A percentile compares a stretch with the other conserved stretches of the same genome.
Evolutionary conservation across 1,139 yeast genomes (phyloP).

Genomic region (Magnusiomyces tetraspermus): DNA sequence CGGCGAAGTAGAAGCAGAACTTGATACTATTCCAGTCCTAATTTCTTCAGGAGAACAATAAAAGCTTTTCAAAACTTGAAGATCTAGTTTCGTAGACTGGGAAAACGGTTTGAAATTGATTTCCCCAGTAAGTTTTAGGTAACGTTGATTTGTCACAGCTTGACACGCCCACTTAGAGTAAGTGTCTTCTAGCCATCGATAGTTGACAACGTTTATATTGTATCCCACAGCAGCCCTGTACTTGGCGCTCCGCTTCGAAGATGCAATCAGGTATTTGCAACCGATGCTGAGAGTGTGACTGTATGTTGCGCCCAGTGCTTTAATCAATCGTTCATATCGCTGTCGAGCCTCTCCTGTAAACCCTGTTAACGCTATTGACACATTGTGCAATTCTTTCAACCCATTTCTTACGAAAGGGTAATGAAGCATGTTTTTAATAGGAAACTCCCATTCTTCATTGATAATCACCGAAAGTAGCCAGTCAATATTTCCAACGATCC

Average conservation of each 20-base stretch:
- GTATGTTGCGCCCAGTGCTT: conserved; percentile 65
- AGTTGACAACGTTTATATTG: conserved; percentile 58
- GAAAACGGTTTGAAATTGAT: conserved; percentile 38
- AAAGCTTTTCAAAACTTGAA: conserved; percentile 37
- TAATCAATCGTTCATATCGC: conserved; percentile 57
- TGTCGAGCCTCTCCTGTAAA: conserved; percentile 77
- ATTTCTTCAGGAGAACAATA: conserved; percentile 22
- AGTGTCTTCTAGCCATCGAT: conserved; percentile 84
- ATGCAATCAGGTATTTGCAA: conserved; percentile 55
- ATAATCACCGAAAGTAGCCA: conserved; percentile 39
- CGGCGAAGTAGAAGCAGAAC: not conserved
- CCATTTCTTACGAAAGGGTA: conserved; percentile 57
- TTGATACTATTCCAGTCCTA: not conserved
- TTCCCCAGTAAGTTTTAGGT: conserved; percentile 39
- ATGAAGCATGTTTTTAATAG: conserved; percentile 51
- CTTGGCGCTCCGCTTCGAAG: conserved; percentile 61
- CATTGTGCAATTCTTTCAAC: conserved; percentile 43
- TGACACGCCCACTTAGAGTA: conserved; percentile 51
- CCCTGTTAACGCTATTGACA: conserved; percentile 60
- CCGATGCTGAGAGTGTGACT: conserved; percentile 46
- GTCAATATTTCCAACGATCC: conserved; percentile 6
- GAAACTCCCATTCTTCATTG: conserved; percentile 48
- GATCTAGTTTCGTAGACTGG: conserved; percentile 44
- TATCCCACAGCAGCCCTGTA: conserved; percentile 61
- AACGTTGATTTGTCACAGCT: conserved; percentile 39